Base-by-base conservation (phyloP, 192 early-diverging fungal genomes). In the Phycomyces blakesleeanus region DNA sequence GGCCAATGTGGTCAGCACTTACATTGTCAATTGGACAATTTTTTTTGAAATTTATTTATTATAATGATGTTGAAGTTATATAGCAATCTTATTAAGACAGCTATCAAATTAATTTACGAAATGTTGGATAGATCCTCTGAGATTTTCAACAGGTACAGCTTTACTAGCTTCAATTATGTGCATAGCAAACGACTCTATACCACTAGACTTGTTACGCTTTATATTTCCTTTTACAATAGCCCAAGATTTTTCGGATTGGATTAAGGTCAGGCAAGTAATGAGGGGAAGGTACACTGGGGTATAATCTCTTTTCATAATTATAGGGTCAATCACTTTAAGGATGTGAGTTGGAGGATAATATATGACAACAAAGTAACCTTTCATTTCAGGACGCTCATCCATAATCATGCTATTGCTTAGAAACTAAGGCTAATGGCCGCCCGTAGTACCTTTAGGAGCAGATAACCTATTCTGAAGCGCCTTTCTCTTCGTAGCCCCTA, bases 181-280 rank as follows among this genome's bases (percentile, higher is more conserved):
- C 34, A 20, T 42, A 57, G 39, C 8, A 3, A 26, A 25, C 47
- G 47, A 9, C 63, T n/a, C n/a, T n/a, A n/a, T n/a, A n/a, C n/a
- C n/a, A n/a, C n/a, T n/a, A n/a, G n/a, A n/a, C n/a, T n/a, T n/a
- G n/a, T n/a, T n/a, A n/a, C n/a, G 21, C 54, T 50, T 64, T 22
- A 64, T 44, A 14, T 29, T 57, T 18, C 24, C 27, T 42, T 66
- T 66, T 34, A 72, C 40, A 66, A 62, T 61, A 51, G 63, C 40
- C 63, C 69, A 72, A 42, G 56, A 66, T 16, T 62, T 52, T 54
- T 72, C 69, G 12, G n/a, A 56, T 59, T 59, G 57, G 56, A 58
- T 37, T 42, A 38, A 40, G 38, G 2, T 58, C 56, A 37, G 40
- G 40, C 40, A 14, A 41, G 40, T 41, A 41, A 41, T 6, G 40